Conservation (phyloP, 192 early-diverging fungal species). For the Geranomyces michiganensis region DNA sequence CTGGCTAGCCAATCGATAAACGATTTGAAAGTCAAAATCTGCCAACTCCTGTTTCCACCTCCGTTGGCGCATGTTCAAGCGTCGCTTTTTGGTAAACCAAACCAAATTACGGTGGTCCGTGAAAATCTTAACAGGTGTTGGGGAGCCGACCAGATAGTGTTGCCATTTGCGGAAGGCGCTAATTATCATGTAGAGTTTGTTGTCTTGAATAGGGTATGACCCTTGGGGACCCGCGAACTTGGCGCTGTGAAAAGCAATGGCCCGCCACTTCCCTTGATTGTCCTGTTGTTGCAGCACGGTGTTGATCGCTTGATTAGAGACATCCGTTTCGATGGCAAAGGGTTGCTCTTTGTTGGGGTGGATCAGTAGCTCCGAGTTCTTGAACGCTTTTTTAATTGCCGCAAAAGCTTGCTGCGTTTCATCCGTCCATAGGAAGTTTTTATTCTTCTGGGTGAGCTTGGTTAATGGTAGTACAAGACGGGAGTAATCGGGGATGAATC, state of each 20-base stretch:
- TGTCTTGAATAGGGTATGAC: constrained; percentile 44
- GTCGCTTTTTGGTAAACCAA: constrained; percentile 35
- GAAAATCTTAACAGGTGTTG: constrained; percentile 28
- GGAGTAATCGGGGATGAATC: background rate
- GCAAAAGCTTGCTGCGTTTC: background rate
- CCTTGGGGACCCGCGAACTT: constrained; percentile 21
- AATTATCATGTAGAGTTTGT: constrained; percentile 48
- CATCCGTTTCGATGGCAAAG: too few species aligned
- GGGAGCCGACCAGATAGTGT: constrained; percentile 36
- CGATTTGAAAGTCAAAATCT: too few species aligned
- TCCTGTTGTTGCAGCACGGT: background rate
- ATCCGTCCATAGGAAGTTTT: background rate
- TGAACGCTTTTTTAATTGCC: background rate
- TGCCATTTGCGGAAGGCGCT: constrained; percentile 49
- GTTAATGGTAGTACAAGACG: background rate
- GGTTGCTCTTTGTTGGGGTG: too few species aligned
- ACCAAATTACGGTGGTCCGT: constrained; percentile 49
- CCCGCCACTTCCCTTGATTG: background rate
- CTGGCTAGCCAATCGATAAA: too few species aligned
- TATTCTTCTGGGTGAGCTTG: background rate
- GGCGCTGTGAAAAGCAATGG: background rate
- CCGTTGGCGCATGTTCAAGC: constrained; percentile 39
- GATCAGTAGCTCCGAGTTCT: background rate
- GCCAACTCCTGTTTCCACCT: too few species aligned
- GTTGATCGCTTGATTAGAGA: too few species aligned